Evolutionary conservation across 2,329 filamentous ascomycete species (phyloP), one percentile per base, ranked within the genome.

Genomic region (Spiromastix sp.): DNA sequence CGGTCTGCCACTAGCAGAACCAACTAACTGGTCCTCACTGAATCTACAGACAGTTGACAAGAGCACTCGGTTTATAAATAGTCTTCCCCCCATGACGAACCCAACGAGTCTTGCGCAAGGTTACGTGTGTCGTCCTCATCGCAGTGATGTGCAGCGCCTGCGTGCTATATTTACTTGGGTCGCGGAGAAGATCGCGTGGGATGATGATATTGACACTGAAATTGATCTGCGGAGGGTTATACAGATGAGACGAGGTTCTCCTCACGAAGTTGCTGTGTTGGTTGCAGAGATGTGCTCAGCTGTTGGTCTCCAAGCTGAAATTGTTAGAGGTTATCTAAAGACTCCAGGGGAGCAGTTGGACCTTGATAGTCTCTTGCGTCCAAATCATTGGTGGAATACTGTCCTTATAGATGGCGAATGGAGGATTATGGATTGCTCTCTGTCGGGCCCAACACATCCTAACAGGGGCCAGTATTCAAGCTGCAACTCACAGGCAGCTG

Each of bases 381-480:
- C 89, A 0, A 98, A 98, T 51, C 91, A 98, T 61, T 96, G 83
- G 78, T 98, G 91, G 91, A 98, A 98, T 48, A 79, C 85, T 1
- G 85, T 96, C 12, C 65, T 95, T 22, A 79, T 95, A 6, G 91
- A 98, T 56, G 81, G 83, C 15, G 86, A 95, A 60, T 98, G 91
- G 91, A 81, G 91, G 33, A 82, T 96, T 45, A 85, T 98, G 66
- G 91, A 98, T 57, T 91, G 85, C 56, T 93, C 85, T 22, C 68
- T 98, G 31, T 86, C 91, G 3, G 87, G 81, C 43, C 87, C 89
- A 9, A 94, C 89, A 0, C 85, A 96, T 50, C 89, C 91, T 7
- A 78, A 75, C 38, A 75, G 93, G 31, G 69, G 67, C 11, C 67
- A 77, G 20, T 96, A 93, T 60, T 93, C 86, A 10, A 83, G 74